Evolutionary conservation across 768 basidiomycete genomes (phyloP).

Genomic region (Lentinus tigrinus): DNA sequence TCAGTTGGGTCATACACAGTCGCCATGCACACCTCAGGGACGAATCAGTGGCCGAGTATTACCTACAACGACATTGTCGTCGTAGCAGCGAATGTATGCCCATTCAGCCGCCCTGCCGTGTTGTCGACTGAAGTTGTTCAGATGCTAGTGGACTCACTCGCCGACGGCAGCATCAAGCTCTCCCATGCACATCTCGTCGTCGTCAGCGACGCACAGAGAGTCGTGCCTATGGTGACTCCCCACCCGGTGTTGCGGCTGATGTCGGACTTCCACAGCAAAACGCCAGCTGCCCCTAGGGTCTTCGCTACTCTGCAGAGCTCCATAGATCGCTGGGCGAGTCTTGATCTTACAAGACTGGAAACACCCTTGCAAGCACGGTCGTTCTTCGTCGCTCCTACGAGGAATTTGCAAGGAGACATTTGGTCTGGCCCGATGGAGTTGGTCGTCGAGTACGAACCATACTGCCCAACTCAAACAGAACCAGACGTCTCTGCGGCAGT

Average conservation of each 20-base stretch:
- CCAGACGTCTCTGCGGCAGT: constrained; percentile 49
- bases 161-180: constrained; percentile 37
- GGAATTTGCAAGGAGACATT: background rate
- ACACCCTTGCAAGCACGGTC: constrained; percentile 5
- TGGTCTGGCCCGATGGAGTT: constrained; percentile 20
- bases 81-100: constrained; percentile 41
- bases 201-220: constrained; percentile 41
- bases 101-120: background rate
- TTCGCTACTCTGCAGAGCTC: constrained; percentile 11
- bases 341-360: constrained; percentile 12
- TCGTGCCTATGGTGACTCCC: constrained; percentile 28
- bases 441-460: constrained; percentile 51
- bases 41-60: constrained; percentile 28
- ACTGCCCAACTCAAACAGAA: constrained; percentile 30
- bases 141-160: constrained; percentile 41
- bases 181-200: constrained; percentile 46
- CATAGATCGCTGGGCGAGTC: constrained; percentile 9
- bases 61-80: constrained; percentile 38
- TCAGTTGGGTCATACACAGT: constrained; percentile 21
- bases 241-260: constrained; percentile 45
- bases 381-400: background rate
- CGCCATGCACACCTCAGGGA: constrained; percentile 17
- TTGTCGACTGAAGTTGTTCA: constrained; percentile 18
- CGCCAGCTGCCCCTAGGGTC: background rate
- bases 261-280: constrained; percentile 41